Evolutionary conservation across 73 alveolate genomes (phyloP).

Genomic region (Blepharisma japonicum): DNA sequence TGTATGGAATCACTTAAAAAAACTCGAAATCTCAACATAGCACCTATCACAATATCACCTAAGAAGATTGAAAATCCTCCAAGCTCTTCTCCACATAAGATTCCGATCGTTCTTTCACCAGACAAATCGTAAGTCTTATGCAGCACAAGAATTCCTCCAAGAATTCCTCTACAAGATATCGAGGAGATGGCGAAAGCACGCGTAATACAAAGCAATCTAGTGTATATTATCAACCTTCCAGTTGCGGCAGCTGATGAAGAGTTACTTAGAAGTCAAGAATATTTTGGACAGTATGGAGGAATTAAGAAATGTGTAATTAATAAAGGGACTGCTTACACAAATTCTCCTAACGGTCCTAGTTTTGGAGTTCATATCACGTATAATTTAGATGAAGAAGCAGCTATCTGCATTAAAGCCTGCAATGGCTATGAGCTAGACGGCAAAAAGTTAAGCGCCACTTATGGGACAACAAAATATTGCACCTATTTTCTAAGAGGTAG

Average conservation of each 20-base stretch:
- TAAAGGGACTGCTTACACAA: conserved; percentile 16
- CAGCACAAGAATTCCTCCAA: no score
- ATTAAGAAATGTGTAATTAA: conserved; percentile 56
- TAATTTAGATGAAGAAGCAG: conserved; percentile 63
- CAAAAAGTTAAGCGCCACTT: conserved; percentile 71
- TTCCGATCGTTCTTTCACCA: no score
- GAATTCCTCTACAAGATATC: no score
- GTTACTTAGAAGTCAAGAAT: conserved; percentile 56
- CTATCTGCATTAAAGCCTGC: conserved; percentile 76
- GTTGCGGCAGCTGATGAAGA: conserved; percentile 55
- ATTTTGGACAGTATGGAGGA: conserved; percentile 83
- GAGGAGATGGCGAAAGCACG: conserved; percentile 10
- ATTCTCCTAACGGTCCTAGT: conserved; percentile 35
- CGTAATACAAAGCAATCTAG: conserved; percentile 13
- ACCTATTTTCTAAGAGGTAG: conserved; percentile 69
- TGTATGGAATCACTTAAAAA: no score
- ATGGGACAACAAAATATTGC: conserved; percentile 90
- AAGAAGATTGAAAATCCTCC: no score
- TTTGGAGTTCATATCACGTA: conserved; percentile 75
- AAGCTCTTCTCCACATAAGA: no score
- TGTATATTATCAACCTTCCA: conserved; percentile 44
- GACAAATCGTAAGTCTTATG: no score
- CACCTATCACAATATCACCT: no score
- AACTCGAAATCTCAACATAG: no score
- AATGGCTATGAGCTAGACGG: conserved; percentile 65